These are phyloP conservation scores for Xylaria sp. DNA, from an alignment of 2,329 filamentous ascomycete species.

Conservation along the genomic window DNA sequence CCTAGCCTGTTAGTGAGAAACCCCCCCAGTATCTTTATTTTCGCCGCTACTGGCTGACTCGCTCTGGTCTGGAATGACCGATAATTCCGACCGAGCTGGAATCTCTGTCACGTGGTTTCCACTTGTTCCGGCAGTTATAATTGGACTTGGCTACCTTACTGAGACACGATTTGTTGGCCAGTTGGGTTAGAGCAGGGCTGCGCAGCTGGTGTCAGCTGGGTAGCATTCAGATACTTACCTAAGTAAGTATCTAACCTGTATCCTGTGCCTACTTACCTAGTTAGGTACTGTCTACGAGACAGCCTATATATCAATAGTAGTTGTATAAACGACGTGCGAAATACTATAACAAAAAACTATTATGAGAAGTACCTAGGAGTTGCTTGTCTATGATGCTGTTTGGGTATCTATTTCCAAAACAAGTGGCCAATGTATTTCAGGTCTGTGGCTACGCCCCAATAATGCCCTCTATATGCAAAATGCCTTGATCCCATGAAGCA, in stretches of 20 bases:
- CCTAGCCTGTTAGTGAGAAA: slow-evolving; percentile 5
- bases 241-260: too few relatives aligned
- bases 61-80: slow-evolving; percentile 10
- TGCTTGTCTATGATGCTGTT: slow-evolving; percentile 17
- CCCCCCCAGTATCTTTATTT: slow-evolving; percentile 15
- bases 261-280: too few relatives aligned
- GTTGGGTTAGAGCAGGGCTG: background rate
- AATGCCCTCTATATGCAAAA: slow-evolving; percentile 22
- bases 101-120: slow-evolving; percentile 15
- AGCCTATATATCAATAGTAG: too few relatives aligned
- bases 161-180: background rate
- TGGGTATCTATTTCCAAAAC: slow-evolving; percentile 32
- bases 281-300: too few relatives aligned
- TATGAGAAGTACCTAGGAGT: background rate
- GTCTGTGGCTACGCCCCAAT: slow-evolving; percentile 16
- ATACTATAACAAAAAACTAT: background rate
- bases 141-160: background rate
- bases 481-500: slow-evolving; percentile 15
- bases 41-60: slow-evolving; percentile 10
- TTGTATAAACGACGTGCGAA: background rate
- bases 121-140: background rate
- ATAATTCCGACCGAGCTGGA: slow-evolving; percentile 21
- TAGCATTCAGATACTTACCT: too few relatives aligned
- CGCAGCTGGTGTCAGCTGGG: slow-evolving; percentile 1
- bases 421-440: slow-evolving; percentile 8